Conservation (phyloP, 345 rosid genomes). For the Alliaria petiolata region DNA sequence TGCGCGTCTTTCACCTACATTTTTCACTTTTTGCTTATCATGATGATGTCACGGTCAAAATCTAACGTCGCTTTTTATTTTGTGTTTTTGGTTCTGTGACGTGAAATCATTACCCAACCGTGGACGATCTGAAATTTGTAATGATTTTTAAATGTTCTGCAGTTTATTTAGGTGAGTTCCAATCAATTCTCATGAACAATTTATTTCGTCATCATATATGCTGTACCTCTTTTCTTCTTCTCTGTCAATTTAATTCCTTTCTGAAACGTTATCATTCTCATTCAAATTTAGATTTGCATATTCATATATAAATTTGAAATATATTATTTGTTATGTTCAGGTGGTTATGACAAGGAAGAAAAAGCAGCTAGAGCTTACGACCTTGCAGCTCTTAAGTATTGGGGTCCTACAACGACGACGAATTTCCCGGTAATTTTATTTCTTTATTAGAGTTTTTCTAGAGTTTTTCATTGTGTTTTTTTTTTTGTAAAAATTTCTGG, state of each 20-base stretch:
- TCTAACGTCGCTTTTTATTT: conserved; percentile 30
- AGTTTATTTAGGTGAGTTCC: conserved; percentile 81
- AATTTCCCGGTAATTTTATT: conserved; percentile 60
- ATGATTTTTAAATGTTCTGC: conserved; percentile 40
- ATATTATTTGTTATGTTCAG: conserved; percentile 29
- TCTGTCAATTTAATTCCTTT: background rate
- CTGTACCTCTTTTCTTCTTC: background rate
- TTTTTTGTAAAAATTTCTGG: background rate
- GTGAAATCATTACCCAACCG: conserved; percentile 49
- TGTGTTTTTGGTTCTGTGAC: conserved; percentile 42
- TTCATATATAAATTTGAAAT: background rate
- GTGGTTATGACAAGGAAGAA: conserved; percentile 96
- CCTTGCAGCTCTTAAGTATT: conserved; percentile 96
- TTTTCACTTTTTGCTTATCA: background rate
- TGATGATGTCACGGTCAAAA: background rate
- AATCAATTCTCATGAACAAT: conserved; percentile 6
- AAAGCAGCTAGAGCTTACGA: conserved; percentile 96
- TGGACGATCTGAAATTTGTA: conserved; percentile 37
- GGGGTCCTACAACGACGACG: conserved; percentile 93
- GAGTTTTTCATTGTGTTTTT: no score
- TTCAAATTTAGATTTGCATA: background rate
- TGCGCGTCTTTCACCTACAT: conserved; percentile 8
- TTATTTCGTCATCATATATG: background rate
- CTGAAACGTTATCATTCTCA: background rate
- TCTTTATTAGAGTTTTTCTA: background rate